phyloP scores from a whole-genome alignment of 495 filamentous ascomycete species.

The Aspergillus steynii region DNA sequence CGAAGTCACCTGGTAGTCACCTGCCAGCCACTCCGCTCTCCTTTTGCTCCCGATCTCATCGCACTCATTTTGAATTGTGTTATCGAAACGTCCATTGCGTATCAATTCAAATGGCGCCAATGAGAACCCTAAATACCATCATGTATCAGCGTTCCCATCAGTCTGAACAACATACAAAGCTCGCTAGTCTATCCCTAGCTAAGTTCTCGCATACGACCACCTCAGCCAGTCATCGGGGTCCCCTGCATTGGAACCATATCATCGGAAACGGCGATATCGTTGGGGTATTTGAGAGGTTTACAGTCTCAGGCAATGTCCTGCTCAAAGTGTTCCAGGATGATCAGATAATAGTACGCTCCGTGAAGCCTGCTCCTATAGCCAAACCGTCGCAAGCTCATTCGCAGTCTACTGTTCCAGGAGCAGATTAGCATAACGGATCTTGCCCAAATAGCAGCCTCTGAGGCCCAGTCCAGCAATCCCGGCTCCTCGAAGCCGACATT shows the following conservation, averaged over 20 bases:
- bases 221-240: slow-evolving; percentile 30
- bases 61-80: no score
- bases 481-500: slow-evolving; percentile 26
- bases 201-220: slow-evolving; percentile 47
- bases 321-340: background rate
- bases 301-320: background rate
- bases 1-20: no score
- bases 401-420: slow-evolving; percentile 26
- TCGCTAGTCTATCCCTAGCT: slow-evolving; percentile 33
- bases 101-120: no score
- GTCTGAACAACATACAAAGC: slow-evolving; percentile 12
- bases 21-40: no score
- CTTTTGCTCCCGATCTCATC: no score
- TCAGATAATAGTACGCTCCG: background rate
- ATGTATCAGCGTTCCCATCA: slow-evolving; percentile 17
- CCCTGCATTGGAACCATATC: slow-evolving; percentile 42
- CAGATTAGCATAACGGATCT: slow-evolving; percentile 34
- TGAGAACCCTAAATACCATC: background rate
- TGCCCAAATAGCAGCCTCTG: slow-evolving; percentile 19
- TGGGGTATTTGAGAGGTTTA: slow-evolving; percentile 29
- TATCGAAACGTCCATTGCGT: no score
- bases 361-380: no score
- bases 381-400: no score
- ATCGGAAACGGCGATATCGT: slow-evolving; percentile 33
- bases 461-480: slow-evolving; percentile 11